Base-by-base conservation (phyloP, 2,329 filamentous ascomycete species). In the Colletotrichum caudatum region DNA sequence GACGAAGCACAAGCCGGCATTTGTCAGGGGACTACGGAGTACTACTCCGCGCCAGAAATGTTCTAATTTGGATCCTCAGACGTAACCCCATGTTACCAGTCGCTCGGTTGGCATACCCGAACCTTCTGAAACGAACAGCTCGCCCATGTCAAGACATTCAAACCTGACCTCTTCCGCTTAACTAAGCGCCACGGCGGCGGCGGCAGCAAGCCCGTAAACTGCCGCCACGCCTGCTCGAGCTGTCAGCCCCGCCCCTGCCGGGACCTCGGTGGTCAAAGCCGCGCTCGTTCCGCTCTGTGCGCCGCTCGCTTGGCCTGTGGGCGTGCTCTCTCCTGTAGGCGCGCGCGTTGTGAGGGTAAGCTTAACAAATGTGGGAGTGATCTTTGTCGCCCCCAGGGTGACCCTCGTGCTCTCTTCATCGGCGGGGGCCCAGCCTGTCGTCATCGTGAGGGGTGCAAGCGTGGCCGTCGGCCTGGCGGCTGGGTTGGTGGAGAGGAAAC, bases 171-270 rank as follows among this genome's bases (percentile, higher is more conserved):
- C 14, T 6, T 20, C 9, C 18, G 1, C 26, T 69, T 26, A 70
- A 11, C 41, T 41, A 23, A 71, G 41, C 51, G 35, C 64, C 1
- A n/a, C 23, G 4, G 57, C 50, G 23, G 57, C 50, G 23, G 57
- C 68, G 11, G 57, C 68, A 1, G 57, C 68, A 3, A 71, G 33
- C 7, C 68, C 64, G 5, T 67, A 41, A 5, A 59, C 35, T 12
- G 57, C 68, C 41, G 57, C 68, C 16, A 67, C 23, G 5, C 64
- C 68, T 29, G 68, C 64, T 3, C 68, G 64, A 11, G 64, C 68
- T 11, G 68, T 71, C 41, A 64, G 56, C 26, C 64, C 68, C 44
- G 57, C 64, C 58, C 68, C 68, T 14, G 50, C 68, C 35, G 68
- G 41, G 20, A 46, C 56, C 37, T 16, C 53, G 26, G 57, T 46